phyloP scores from a whole-genome alignment of 2,329 filamentous ascomycete species.

The Cordyceps javanica region DNA sequence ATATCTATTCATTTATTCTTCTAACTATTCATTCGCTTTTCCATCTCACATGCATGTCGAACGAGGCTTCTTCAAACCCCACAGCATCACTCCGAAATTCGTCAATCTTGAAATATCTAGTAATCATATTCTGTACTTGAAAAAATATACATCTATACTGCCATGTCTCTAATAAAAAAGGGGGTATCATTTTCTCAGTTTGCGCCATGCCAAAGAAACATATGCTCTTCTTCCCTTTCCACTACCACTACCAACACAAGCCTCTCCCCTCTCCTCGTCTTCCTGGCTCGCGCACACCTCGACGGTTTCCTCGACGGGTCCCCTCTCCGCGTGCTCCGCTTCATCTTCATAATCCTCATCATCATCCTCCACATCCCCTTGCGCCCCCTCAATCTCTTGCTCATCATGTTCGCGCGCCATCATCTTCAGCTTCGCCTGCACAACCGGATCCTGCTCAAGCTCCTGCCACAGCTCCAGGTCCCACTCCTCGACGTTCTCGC shows the following conservation, averaged over 20 bases:
- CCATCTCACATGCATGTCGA: too few species aligned
- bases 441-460: constrained; percentile 44
- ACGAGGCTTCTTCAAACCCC: too few species aligned
- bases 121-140: not conserved
- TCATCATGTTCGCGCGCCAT: constrained; percentile 32
- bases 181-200: constrained; percentile 8
- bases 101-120: not conserved
- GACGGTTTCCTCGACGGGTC: not conserved
- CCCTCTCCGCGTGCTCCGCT: constrained; percentile 10
- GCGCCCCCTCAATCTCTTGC: constrained; percentile 19
- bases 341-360: not conserved
- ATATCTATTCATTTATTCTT: too few species aligned
- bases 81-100: too few species aligned
- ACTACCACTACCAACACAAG: not conserved
- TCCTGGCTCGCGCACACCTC: not conserved
- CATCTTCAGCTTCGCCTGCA: constrained; percentile 35
- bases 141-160: not conserved
- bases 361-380: constrained; percentile 19
- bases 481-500: constrained; percentile 42
- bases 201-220: constrained; percentile 9
- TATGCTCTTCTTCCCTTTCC: not conserved
- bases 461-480: constrained; percentile 53
- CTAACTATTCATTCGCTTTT: too few species aligned
- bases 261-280: constrained; percentile 1
- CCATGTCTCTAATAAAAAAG: not conserved